Percentiles rank a stretch among this genome's conserved stretches.
Conservation (phyloP, 305 asterid species). For the Plantago coronopus region DNA sequence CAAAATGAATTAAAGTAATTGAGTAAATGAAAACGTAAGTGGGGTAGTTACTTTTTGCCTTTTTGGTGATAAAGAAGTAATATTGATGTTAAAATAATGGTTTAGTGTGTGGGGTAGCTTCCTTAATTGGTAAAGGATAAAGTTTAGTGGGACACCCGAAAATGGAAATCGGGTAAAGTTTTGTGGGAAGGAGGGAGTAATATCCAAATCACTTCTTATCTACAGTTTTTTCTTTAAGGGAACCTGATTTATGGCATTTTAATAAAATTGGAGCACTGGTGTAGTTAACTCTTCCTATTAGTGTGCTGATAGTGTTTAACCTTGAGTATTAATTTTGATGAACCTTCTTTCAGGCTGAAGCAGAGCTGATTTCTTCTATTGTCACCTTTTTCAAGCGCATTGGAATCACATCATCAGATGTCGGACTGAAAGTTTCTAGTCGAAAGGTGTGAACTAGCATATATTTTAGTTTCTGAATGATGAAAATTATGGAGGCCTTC, state of each 20-base stretch:
- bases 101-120: too few relatives aligned
- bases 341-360: constrained; percentile 67
- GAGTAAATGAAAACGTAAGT: too few relatives aligned
- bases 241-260: background rate
- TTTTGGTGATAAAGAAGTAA: too few relatives aligned
- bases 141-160: too few relatives aligned
- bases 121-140: too few relatives aligned
- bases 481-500: background rate
- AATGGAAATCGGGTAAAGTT: too few relatives aligned
- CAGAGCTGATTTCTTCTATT: constrained; percentile 86
- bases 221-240: background rate
- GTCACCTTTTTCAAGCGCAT: constrained; percentile 90
- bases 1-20: too few relatives aligned
- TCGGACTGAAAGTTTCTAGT: constrained; percentile 91
- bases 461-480: background rate
- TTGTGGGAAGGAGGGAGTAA: too few relatives aligned
- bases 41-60: too few relatives aligned
- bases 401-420: constrained; percentile 89
- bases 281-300: constrained; percentile 3
- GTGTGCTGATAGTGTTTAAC: constrained; percentile 10
- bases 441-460: constrained; percentile 59
- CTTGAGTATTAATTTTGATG: constrained; percentile 21
- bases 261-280: background rate
- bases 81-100: too few relatives aligned
- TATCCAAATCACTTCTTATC: background rate